Evolutionary conservation across 176 grass and related monocot genomes (phyloP), one percentile per base, ranked within the genome.

Genomic region (Musa acuminata): DNA sequence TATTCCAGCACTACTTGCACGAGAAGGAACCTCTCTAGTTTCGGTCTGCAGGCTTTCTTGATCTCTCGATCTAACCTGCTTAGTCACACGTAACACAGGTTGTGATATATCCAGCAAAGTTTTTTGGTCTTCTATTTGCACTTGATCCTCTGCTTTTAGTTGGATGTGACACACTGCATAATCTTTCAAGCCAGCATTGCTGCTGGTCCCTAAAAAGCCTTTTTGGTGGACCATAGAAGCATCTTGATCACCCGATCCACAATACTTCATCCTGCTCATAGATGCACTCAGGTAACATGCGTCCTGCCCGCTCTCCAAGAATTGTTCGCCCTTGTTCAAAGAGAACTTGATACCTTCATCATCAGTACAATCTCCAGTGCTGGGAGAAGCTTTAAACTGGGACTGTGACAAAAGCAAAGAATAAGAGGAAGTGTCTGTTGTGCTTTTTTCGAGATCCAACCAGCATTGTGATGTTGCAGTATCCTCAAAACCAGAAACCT

Each of bases 201-300:
- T n/a, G n/a, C n/a, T n/a, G n/a, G n/a, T 85, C 75, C 84, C 84
- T 81, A 75, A 58, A 82, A 80, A 84, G 67, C 69, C 78, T 85
- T 86, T 92, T 70, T 76, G 26, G 72, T 64, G 79, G 75, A 71
- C 49, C 53, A 74, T 82, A 57, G 84, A 72, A 84, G 64, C 69
- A 84, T 68, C 55, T 58, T 85, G 78, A 53, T 82, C 67, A 74
- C 51, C 48, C 72, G 80, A 62, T 77, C 77, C 57, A 55, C 24
- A 64, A 72, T 23, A 21, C n/a, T 81, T 55, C 62, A 59, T 53
- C 35, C 52, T 50, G 22, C 25, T 53, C 29, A 21, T 13, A 48
- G 67, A 70, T 49, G 9, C 12, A 58, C 53, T 79, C 7, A 13
- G 1, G 1, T 12, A 51, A 80, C 75, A 80, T 71, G 52, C 49